Base-by-base conservation (phyloP, 1,139 yeast genomes). In the Blastobotrys indianensis region DNA sequence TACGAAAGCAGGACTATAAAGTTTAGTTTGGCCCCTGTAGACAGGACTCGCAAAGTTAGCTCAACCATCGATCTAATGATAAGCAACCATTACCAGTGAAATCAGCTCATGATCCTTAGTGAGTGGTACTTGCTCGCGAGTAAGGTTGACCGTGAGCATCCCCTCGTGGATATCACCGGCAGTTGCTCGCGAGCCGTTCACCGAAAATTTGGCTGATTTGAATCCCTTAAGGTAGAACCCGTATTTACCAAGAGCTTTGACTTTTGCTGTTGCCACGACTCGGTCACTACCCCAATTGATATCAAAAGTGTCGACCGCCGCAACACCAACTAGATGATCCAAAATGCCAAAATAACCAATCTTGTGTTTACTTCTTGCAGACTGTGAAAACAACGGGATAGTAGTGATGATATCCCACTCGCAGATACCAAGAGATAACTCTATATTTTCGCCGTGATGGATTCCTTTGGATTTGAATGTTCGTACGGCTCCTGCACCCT, bases 311-410 rank as follows among this genome's bases (percentile, higher is more conserved):
- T 25, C 30, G 20, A 35, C 9, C 17, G 45, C 40, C 4, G 40
- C 40, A 17, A 30, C 35, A 28, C 44, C 45, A 36, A 20, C 45
- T 4, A 41, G 16, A 20, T 41, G 45, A 35, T 41, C 45, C 3
- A 41, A 12, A 9, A 31, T 35, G 2, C 45, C 45, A 17, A 41
- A 41, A 2, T 36, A 15, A 2, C 32, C 31, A 15, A 40, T 13
- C 5, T 17, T 11, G 10, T 8, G 15, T 4, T 20, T 4, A 20
- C 25, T 20, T 20, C 7, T 20, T 7, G 25, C 7, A 20, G 25
- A 20, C 7, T 20, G 25, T 4, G 25, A 20, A 7, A 20, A 20
- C 6, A 37, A 9, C 8, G 40, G 32, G n/a, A 37, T 11, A 8
- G 17, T 17, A 16, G 36, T 41, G 20, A 32, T 25, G 16, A 41